phyloP scores from a whole-genome alignment of 805 yeast genomes.

The Ogataea henricii region DNA sequence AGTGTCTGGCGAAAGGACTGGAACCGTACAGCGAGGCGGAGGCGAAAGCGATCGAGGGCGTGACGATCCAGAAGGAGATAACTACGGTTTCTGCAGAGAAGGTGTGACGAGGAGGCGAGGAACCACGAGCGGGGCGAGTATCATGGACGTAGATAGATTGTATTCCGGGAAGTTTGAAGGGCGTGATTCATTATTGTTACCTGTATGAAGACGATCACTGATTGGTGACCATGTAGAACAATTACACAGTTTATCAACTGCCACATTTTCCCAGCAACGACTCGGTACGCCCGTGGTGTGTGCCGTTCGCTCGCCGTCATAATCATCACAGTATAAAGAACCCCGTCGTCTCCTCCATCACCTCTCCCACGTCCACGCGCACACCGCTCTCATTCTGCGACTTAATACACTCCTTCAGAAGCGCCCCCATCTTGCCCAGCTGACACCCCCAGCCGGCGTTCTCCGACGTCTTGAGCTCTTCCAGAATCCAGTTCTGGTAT shows the following conservation, averaged over 20 bases:
- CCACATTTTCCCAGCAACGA: not conserved
- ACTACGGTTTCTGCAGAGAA: not conserved
- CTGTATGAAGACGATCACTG: no score
- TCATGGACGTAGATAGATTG: no score
- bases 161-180: no score
- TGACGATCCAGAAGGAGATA: not conserved
- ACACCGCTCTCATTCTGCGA: conserved; percentile 3
- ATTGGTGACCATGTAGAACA: no score
- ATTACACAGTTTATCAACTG: no score
- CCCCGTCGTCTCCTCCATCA: conserved; percentile 32
- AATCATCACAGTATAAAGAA: conserved; percentile 34
- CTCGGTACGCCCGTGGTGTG: not conserved
- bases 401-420: conserved; percentile 8
- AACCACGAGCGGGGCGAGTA: no score
- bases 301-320: no score
- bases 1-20: not conserved
- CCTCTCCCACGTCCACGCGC: conserved; percentile 15
- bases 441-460: conserved; percentile 12
- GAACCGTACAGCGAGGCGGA: not conserved
- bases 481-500: conserved; percentile 12
- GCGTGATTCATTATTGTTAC: no score
- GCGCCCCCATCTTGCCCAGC: conserved; percentile 8
- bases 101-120: no score
- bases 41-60: not conserved
- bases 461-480: conserved; percentile 6